Percentiles rank a stretch among this genome's conserved stretches.
Evolutionary conservation across 805 yeast genomes (phyloP).

Genomic region (Ogataea nitratoaversa): DNA sequence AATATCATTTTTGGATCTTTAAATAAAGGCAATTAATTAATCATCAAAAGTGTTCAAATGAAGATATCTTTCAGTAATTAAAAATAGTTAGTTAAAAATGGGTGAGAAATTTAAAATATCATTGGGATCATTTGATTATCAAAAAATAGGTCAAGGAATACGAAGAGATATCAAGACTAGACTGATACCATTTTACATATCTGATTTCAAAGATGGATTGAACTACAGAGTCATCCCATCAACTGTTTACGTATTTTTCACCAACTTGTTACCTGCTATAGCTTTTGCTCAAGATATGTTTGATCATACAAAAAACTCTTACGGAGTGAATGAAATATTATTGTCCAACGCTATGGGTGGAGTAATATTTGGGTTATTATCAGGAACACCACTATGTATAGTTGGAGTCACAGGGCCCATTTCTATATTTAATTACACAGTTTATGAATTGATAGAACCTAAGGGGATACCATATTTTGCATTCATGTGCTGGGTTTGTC

Average conservation of each 20-base stretch:
- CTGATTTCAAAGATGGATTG: constrained; percentile 81
- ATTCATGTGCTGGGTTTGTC: constrained; percentile 92
- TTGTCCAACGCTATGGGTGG: constrained; percentile 86
- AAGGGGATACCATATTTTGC: constrained; percentile 61
- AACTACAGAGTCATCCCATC: constrained; percentile 88
- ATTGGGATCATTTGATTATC: constrained; percentile 17
- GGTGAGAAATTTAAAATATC: no score
- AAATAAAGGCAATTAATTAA: no score
- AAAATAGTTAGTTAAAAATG: no score
- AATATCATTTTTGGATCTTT: no score
- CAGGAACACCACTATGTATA: constrained; percentile 90
- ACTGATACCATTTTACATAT: constrained; percentile 56
- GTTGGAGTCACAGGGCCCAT: constrained; percentile 98
- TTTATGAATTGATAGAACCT: constrained; percentile 64
- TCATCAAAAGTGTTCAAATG: no score
- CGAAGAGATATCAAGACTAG: constrained; percentile 46
- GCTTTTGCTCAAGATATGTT: constrained; percentile 98
- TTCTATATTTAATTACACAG: constrained; percentile 86
- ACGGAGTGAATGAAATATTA: constrained; percentile 89
- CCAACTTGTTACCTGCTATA: constrained; percentile 86
- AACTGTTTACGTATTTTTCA: constrained; percentile 77
- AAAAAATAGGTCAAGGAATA: constrained; percentile 46
- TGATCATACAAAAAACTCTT: constrained; percentile 79
- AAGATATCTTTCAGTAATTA: no score
- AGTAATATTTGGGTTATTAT: constrained; percentile 74